phyloP scores from a whole-genome alignment of 495 filamentous ascomycete genomes.

The Penicillium angulare region DNA sequence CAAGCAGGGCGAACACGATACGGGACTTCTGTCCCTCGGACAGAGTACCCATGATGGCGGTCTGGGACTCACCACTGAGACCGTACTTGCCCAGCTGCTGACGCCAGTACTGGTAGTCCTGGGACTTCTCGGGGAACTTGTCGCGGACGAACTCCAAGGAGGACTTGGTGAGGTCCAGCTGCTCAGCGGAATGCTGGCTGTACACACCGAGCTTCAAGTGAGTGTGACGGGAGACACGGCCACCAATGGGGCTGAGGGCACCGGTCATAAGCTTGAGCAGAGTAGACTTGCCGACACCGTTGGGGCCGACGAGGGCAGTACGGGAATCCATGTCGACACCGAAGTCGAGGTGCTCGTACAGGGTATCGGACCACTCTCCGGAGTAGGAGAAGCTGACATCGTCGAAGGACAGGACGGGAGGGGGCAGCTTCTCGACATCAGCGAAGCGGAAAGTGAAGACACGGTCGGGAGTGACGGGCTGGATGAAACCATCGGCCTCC shows the following conservation, averaged over 20 bases:
- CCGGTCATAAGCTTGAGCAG: slow-evolving; percentile 96
- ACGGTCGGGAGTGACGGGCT: slow-evolving; percentile 78
- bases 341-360: slow-evolving; percentile 94
- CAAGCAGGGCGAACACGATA: slow-evolving; percentile 96
- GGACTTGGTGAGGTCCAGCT: slow-evolving; percentile 97
- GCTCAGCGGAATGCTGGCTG: slow-evolving; percentile 96
- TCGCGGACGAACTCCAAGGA: slow-evolving; percentile 96
- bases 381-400: slow-evolving; percentile 98
- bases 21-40: slow-evolving; percentile 97
- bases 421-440: slow-evolving; percentile 96
- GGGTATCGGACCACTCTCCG: slow-evolving; percentile 80
- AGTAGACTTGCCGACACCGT: slow-evolving; percentile 99
- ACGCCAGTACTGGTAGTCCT: slow-evolving; percentile 99
- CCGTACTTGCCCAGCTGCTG: slow-evolving; percentile 96
- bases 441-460: slow-evolving; percentile 99
- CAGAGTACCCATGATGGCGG: slow-evolving; percentile 93
- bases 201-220: slow-evolving; percentile 98
- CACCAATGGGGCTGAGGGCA: slow-evolving; percentile 81
- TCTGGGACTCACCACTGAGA: slow-evolving; percentile 87
- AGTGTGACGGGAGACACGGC: slow-evolving; percentile 84
- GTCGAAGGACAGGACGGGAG: slow-evolving; percentile 94
- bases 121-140: slow-evolving; percentile 82
- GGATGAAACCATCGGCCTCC: slow-evolving; percentile 98
- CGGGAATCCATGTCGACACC: slow-evolving; percentile 99
- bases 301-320: slow-evolving; percentile 94